Evolutionary conservation across 139 green algal genomes (phyloP).

Genomic region (Trebouxia sp.): DNA sequence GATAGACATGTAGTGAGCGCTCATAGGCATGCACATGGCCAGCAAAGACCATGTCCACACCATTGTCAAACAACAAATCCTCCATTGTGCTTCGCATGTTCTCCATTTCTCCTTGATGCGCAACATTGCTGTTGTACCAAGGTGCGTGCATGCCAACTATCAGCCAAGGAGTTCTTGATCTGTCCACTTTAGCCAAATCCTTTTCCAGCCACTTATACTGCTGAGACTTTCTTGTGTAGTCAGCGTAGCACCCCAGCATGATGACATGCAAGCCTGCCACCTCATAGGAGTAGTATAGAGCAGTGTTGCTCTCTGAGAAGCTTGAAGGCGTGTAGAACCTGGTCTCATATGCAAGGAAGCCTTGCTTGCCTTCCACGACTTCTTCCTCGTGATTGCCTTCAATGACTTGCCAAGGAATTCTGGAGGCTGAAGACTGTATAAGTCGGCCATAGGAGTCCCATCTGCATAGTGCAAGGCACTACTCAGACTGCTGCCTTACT

Average conservation of each 20-base stretch:
- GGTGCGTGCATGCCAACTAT: slow-evolving; percentile 75
- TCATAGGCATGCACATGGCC: slow-evolving; percentile 63
- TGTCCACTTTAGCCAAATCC: slow-evolving; percentile 71
- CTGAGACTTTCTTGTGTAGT: slow-evolving; percentile 38
- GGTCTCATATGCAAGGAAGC: slow-evolving; percentile 48
- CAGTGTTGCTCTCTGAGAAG: slow-evolving; percentile 38
- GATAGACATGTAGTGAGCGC: slow-evolving; percentile 43
- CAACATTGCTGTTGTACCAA: slow-evolving; percentile 54
- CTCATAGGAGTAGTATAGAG: slow-evolving; percentile 73
- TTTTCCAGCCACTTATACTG: slow-evolving; percentile 72
- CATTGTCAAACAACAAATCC: slow-evolving; percentile 56
- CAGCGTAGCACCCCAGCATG: slow-evolving; percentile 66
- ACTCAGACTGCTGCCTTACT: too few relatives aligned
- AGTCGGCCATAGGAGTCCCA: slow-evolving; percentile 79
- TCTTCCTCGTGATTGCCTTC: slow-evolving; percentile 79
- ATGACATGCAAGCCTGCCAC: slow-evolving; percentile 61
- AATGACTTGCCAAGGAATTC: slow-evolving; percentile 55
- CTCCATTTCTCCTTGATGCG: slow-evolving; percentile 54
- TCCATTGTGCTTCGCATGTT: slow-evolving; percentile 64
- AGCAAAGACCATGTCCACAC: slow-evolving; percentile 73
- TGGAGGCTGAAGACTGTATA: slow-evolving; percentile 53
- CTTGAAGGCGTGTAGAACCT: slow-evolving; percentile 49
- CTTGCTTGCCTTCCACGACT: slow-evolving; percentile 28
- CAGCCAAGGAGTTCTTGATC: slow-evolving; percentile 74
- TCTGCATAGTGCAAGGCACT: too few relatives aligned